Conservation (phyloP, 129 eudicot genomes). For the Deinandra increscens region DNA sequence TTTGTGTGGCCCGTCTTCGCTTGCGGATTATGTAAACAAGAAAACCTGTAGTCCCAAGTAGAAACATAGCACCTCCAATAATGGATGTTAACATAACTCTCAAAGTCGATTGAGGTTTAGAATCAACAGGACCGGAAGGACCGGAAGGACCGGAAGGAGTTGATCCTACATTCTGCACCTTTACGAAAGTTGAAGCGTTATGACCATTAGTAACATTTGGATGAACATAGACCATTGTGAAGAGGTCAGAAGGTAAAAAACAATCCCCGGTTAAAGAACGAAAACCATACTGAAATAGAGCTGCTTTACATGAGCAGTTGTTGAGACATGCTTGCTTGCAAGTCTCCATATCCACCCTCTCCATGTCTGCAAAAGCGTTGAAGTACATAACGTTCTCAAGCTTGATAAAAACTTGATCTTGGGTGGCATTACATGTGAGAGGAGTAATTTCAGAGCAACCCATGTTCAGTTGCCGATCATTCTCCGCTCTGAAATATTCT, state of each 20-base stretch:
- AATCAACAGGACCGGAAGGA: too few species aligned
- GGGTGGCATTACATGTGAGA: slow-evolving; percentile 23
- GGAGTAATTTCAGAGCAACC: slow-evolving; percentile 32
- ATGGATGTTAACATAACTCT: not conserved
- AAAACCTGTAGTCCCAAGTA: not conserved
- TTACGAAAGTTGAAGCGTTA: slow-evolving; percentile 22
- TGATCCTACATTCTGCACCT: slow-evolving; percentile 28
- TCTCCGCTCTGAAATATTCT: slow-evolving; percentile 20
- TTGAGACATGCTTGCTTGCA: slow-evolving; percentile 37
- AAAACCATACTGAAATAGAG: slow-evolving; percentile 19
- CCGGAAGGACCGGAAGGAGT: not conserved
- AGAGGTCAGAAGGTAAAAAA: slow-evolving; percentile 26
- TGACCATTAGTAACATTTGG: slow-evolving; percentile 10
- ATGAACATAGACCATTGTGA: too few species aligned
- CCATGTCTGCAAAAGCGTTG: not conserved
- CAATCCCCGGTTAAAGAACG: slow-evolving; percentile 14
- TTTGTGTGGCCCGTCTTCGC: not conserved
- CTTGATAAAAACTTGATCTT: slow-evolving; percentile 25
- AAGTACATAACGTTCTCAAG: slow-evolving; percentile 21
- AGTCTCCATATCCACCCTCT: slow-evolving; percentile 19
- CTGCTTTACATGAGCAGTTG: slow-evolving; percentile 44
- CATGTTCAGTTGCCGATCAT: slow-evolving; percentile 5
- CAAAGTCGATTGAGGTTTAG: not conserved
- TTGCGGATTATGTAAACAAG: not conserved
- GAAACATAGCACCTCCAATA: slow-evolving; percentile 11